Evolutionary conservation across 2,329 filamentous ascomycete species (phyloP), one percentile per base, ranked within the genome.

Genomic region (Fusarium subtropicale): DNA sequence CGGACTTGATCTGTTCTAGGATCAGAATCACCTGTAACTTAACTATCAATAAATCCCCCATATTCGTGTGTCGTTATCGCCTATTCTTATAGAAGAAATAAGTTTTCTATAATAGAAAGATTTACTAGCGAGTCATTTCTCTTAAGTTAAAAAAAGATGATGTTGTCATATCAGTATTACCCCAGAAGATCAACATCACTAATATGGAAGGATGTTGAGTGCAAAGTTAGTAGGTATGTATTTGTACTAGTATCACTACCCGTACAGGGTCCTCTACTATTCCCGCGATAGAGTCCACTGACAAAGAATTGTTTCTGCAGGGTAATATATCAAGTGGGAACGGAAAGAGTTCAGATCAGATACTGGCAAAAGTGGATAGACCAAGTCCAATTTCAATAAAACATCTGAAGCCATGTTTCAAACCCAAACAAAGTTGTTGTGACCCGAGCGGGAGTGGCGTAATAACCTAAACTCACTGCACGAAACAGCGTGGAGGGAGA

Each of bases 361-460:
- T n/a, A 45, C 36, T 30, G 20, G 15, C 20, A 31, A 12, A 31
- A 34, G 60, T 60, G 45, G 60, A 44, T 64, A 44, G 9, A 33
- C 24, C 11, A 42, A 44, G 36, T 42, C 20, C 13, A 42, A 44
- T 41, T 42, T 20, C 13, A 20, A 30, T 56, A 47, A 56, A 56
- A 56, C 42, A 36, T 36, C 36, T 42, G 28, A 34, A 52, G 36
- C 50, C 53, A 24, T 60, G 63, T 71, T 46, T 69, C 51, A 55
- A 42, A 20, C 34, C 47, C 45, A 68, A 60, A 68, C 42, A 48
- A 60, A 58, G 42, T 24, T 20, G 18, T 46, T 24, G 44, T 22
- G 50, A 33, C 36, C n/a, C 8, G 44, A 18, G 51, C 67, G 67
- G 67, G 67, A 68, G 67, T 70, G 67, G 63, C 67, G 59, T 39